Evolutionary conservation across 371 early-diverging fungal species (phyloP), one percentile per base, ranked within the genome.

Genomic region (Mucor piriformis): DNA sequence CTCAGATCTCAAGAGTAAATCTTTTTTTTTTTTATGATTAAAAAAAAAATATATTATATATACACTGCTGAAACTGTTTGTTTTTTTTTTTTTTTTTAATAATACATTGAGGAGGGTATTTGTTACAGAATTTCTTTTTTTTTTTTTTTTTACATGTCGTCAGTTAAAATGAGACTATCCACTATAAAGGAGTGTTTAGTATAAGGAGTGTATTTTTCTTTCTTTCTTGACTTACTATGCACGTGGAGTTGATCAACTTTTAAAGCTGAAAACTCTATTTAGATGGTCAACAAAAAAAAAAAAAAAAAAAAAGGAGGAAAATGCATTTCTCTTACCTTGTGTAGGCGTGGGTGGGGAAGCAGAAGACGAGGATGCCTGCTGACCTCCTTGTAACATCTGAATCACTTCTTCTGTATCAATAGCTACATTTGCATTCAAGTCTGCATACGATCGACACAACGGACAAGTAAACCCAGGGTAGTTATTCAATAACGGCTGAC

Each of bases 1-100:
- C 85, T 99, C 74, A 88, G 96, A 68, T 88, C 92, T 64, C 91
- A 92, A 77, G 95, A 92, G 80, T 87, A 90, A 83, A 82, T 64
- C 16, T 32, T 8, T 47, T 42, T 10, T 13, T 57, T 15, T 38
- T 29, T 34, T 16, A 33, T 21, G 37, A 16, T 25, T 20, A 16
- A 16, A 16, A 18, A 42, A 42, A 42, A 42, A 42, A 42, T 18
- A 18, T 40, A 16, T 42, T 4, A 4, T 20, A 10, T 20, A 20
- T 42, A 7, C 18, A 18, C n/a, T n/a, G n/a, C n/a, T n/a, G n/a
- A n/a, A n/a, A n/a, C n/a, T n/a, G n/a, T n/a, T n/a, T n/a, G n/a
- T n/a, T n/a, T n/a, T n/a, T n/a, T 42, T 2, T 42, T 8, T 42
- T 42, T 42, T 18, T 42, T 18, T 42, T 42, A 42, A 18, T 42